Base-by-base conservation (phyloP, 371 early-diverging fungal species). In the Rhizomucor miehei region DNA sequence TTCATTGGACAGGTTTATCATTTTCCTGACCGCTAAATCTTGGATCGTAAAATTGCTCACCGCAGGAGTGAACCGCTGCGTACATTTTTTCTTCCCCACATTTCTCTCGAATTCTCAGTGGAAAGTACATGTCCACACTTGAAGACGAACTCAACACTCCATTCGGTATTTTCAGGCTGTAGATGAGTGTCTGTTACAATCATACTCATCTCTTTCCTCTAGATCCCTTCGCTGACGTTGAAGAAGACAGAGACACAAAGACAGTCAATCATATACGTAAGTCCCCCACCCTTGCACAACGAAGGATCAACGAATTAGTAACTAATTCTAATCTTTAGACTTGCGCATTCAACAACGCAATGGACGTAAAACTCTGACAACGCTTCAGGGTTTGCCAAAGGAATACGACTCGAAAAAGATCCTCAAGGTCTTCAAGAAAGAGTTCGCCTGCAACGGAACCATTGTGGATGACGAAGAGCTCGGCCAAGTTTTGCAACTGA, bases 281-380 rank as follows among this genome's bases (percentile, higher is more conserved):
- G 89, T 85, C 45, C 23, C 6, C 20, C 16, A 19, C 14, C 36
- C 9, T 1, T 19, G 17, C 36, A 11, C 17, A 17, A 29, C 24
- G 17, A 35, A 48, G 48, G 6, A 14, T n/a, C 17, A 1, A 20
- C 14, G 1, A 23, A 29, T 44, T 43, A 23, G 29, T 29, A 3
- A 1, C n/a, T 29, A 29, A 3, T 8, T 29, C 29, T 8, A 29
- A 5, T 20, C 8, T 3, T 54, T 70, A 90, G 90, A 97, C 72
- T 90, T 97, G 64, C 94, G 99, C 73, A 90, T 96, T 62, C 95
- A 95, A 73, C 97, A 94, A 74, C 89, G 98, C 65, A 95, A 94
- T 79, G 95, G 97, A 56, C 85, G 94, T 71, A 99, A 99, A 80
- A 93, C 95, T 46, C 69, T 95, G 63, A 96, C 98, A 4, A 94